These are phyloP conservation scores for Heritiera fomes DNA, from an alignment of 345 rosid genomes.

Conservation along the genomic window DNA sequence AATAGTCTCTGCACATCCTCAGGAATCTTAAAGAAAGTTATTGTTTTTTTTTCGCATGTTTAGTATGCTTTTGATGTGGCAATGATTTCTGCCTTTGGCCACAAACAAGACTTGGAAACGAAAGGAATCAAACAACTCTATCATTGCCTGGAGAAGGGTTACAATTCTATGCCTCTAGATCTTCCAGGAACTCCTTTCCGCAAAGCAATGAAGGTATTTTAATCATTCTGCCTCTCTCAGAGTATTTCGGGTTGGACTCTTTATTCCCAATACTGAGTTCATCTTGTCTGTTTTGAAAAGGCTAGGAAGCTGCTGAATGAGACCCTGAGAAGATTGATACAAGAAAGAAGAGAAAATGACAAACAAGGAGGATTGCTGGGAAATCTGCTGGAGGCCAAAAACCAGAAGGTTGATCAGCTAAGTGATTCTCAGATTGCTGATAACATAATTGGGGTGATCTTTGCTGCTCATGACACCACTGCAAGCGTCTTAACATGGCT, in stretches of 20 bases:
- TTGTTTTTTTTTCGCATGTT: conserved; percentile 18
- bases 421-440: conserved; percentile 87
- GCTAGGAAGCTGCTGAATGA: conserved; percentile 69
- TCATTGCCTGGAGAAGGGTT: conserved; percentile 75
- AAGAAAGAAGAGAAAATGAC: conserved; percentile 58
- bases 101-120: conserved; percentile 47
- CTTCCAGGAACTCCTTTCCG: conserved; percentile 80
- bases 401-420: conserved; percentile 42
- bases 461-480: conserved; percentile 98
- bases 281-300: conserved; percentile 29
- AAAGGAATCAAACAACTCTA: conserved; percentile 69
- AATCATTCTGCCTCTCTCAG: neutral
- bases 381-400: conserved; percentile 52
- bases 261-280: neutral
- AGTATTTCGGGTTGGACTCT: neutral
- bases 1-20: neutral
- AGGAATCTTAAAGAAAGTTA: conserved; percentile 5
- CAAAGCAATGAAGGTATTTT: conserved; percentile 73
- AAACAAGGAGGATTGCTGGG: conserved; percentile 57
- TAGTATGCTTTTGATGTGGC: conserved; percentile 99
- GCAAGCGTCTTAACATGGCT: conserved; percentile 88
- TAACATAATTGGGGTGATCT: conserved; percentile 87
- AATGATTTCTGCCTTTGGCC: conserved; percentile 76
- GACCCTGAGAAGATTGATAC: conserved; percentile 55
- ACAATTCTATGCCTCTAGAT: conserved; percentile 92